phyloP scores from a whole-genome alignment of 768 basidiomycete species.

The Plicaturopsis crispa region DNA sequence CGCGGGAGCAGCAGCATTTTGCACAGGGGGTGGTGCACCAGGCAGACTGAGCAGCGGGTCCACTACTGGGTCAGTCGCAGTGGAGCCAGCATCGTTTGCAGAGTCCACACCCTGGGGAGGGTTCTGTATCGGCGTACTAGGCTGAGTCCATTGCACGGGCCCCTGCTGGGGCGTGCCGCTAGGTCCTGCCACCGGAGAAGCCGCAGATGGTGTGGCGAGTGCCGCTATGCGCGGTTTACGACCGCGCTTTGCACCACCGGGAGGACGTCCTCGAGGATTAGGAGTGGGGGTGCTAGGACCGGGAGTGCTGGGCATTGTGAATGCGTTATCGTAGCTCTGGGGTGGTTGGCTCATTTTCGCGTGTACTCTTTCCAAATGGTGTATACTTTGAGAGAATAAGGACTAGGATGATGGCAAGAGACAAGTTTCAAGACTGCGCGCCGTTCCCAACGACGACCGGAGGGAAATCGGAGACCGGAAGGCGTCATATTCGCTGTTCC shows the following conservation, averaged over 20 bases:
- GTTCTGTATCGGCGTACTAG: slow-evolving; percentile 7
- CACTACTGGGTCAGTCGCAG: slow-evolving; percentile 3
- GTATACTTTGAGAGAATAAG: too few species aligned
- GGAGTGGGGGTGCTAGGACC: too few species aligned
- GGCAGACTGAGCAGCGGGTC: slow-evolving; percentile 1
- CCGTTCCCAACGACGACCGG: too few species aligned
- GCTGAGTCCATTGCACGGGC: slow-evolving; percentile 31
- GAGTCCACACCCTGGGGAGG: slow-evolving; percentile 3
- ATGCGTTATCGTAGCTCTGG: too few species aligned
- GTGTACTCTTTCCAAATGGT: too few species aligned
- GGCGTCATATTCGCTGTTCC: too few species aligned
- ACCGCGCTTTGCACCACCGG: slow-evolving; percentile 40
- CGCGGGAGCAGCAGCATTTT: background rate
- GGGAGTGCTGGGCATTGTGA: too few species aligned
- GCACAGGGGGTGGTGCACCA: slow-evolving; percentile 1
- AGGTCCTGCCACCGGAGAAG: slow-evolving; percentile 18
- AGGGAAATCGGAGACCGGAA: too few species aligned
- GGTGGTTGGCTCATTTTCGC: too few species aligned
- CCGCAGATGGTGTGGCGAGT: slow-evolving; percentile 18
- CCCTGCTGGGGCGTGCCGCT: slow-evolving; percentile 22
- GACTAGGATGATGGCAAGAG: too few species aligned
- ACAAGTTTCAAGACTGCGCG: too few species aligned
- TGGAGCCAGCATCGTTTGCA: slow-evolving; percentile 8
- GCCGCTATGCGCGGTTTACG: slow-evolving; percentile 36
- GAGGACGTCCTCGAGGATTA: too few species aligned